Evolutionary conservation across 2,329 filamentous ascomycete genomes (phyloP).

Genomic region (Cercospora beticola): DNA sequence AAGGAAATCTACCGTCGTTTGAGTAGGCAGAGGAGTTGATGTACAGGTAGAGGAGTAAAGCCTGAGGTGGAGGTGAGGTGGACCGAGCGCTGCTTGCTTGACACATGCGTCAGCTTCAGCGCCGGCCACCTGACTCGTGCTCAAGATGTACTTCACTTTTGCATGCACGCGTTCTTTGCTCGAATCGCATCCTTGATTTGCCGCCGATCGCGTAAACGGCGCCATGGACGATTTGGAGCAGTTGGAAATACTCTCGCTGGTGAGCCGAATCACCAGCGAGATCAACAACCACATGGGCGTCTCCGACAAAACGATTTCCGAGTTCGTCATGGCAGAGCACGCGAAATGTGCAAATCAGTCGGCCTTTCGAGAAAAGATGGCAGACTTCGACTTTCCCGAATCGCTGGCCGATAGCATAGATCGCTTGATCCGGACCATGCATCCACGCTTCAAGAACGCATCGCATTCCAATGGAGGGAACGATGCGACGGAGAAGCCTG

Average conservation of each 20-base stretch:
- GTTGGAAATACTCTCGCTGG: constrained; percentile 88
- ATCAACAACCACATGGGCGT: constrained; percentile 91
- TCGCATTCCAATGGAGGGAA: constrained; percentile 61
- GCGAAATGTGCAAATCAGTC: constrained; percentile 67
- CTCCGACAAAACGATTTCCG: constrained; percentile 89
- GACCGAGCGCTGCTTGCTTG: neutral
- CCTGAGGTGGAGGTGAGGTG: neutral
- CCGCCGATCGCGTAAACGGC: neutral
- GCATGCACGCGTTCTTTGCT: neutral
- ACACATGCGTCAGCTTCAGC: neutral
- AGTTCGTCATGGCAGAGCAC: constrained; percentile 93
- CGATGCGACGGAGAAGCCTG: constrained; percentile 33
- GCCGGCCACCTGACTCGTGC: neutral
- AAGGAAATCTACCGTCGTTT: neutral
- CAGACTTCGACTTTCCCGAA: constrained; percentile 75
- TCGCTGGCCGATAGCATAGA: constrained; percentile 91
- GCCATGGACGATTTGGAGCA: constrained; percentile 86
- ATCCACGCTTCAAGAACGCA: constrained; percentile 60
- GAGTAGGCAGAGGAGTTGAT: neutral
- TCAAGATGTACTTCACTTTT: neutral
- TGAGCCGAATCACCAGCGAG: constrained; percentile 91
- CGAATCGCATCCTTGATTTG: neutral
- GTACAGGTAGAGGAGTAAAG: neutral
- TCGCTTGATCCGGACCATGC: constrained; percentile 81
- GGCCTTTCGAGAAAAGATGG: constrained; percentile 74